Evolutionary conservation across 495 filamentous ascomycete genomes (phyloP).

Genomic region (Neurospora sp.): DNA sequence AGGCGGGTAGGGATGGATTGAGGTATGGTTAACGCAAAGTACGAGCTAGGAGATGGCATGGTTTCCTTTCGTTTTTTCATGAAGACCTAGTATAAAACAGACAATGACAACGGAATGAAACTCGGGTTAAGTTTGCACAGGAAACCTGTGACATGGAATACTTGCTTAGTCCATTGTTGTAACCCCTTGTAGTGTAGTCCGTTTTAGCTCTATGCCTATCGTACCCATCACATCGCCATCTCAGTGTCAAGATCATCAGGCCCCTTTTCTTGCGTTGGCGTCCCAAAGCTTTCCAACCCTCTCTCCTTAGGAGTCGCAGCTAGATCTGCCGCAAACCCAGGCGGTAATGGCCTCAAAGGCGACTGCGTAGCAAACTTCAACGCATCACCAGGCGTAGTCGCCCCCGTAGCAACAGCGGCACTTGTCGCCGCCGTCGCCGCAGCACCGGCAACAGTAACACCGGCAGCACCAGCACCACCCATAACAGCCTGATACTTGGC

Average conservation of each 20-base stretch:
- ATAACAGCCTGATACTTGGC: constrained; percentile 52
- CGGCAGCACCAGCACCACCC: constrained; percentile 17
- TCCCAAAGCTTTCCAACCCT: constrained; percentile 53
- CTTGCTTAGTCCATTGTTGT: neutral
- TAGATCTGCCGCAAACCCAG: constrained; percentile 19
- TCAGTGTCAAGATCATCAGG: constrained; percentile 15
- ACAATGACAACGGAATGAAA: neutral
- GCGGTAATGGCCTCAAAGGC: constrained; percentile 17
- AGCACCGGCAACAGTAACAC: constrained; percentile 6
- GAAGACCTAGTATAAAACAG: neutral
- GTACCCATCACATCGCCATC: constrained; percentile 1
- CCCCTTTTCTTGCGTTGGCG: constrained; percentile 40
- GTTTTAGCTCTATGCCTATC: neutral
- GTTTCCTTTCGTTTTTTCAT: neutral
- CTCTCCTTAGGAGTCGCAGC: constrained; percentile 26
- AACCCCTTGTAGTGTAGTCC: neutral
- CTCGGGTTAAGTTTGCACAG: neutral
- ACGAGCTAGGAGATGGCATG: neutral
- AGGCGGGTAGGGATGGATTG: neutral
- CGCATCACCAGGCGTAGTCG: constrained; percentile 5
- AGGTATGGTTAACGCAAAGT: neutral
- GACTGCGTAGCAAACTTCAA: constrained; percentile 19
- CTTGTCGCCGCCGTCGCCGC: constrained; percentile 21
- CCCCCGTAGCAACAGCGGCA: constrained; percentile 5
- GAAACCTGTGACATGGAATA: too few species aligned